A percentile compares a stretch with the other conserved stretches of the same genome.
phyloP scores from a whole-genome alignment of 768 basidiomycete species.

The Cyathus striatus region DNA sequence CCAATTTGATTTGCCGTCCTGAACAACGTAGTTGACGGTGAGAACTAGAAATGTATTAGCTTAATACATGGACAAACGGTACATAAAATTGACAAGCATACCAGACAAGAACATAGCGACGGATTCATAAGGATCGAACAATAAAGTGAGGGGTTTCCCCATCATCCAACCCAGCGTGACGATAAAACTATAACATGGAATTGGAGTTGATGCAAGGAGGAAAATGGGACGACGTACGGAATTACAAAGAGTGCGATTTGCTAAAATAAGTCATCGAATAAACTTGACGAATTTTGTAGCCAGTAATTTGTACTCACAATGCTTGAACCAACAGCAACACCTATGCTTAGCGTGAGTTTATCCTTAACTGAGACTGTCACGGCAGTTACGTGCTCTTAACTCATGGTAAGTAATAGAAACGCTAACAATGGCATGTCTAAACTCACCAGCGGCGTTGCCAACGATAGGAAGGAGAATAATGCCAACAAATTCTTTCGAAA shows the following conservation, averaged over 20 bases:
- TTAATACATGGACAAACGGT: too few relatives aligned
- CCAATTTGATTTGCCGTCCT: too few relatives aligned
- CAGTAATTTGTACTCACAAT: slow-evolving; percentile 58
- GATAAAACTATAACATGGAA: too few relatives aligned
- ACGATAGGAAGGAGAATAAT: slow-evolving; percentile 85
- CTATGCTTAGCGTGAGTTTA: slow-evolving; percentile 81
- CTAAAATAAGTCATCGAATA: too few relatives aligned
- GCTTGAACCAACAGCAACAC: slow-evolving; percentile 83
- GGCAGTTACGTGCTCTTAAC: slow-evolving; percentile 84
- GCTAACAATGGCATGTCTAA: neutral
- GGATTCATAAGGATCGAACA: slow-evolving; percentile 90
- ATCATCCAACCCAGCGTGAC: slow-evolving; percentile 77
- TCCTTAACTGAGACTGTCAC: slow-evolving; percentile 89
- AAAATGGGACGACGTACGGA: slow-evolving; percentile 33
- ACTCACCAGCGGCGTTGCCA: slow-evolving; percentile 73
- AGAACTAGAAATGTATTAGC: too few relatives aligned
- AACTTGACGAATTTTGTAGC: neutral
- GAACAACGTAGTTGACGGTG: slow-evolving; percentile 78
- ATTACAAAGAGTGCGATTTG: slow-evolving; percentile 86
- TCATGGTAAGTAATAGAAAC: slow-evolving; percentile 13
- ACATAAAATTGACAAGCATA: slow-evolving; percentile 14
- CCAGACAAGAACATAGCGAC: slow-evolving; percentile 49
- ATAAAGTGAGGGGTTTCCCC: slow-evolving; percentile 73
- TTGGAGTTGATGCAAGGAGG: neutral
- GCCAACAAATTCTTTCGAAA: slow-evolving; percentile 82